A percentile compares a stretch with the other conserved stretches of the same genome.
Conservation (phyloP, 352 stramenopile species). For the Elongisporangium undulatum region DNA sequence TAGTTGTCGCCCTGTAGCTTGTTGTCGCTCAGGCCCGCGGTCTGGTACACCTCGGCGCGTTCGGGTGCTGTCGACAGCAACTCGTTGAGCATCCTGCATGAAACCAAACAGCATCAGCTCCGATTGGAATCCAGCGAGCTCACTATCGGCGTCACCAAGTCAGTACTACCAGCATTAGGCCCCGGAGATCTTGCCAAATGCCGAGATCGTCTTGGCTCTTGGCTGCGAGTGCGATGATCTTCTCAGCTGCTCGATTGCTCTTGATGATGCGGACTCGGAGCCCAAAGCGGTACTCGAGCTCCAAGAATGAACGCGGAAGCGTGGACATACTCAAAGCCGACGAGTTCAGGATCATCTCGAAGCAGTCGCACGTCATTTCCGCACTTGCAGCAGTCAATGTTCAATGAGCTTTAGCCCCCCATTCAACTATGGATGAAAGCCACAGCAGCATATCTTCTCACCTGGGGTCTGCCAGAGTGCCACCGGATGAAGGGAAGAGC, state of each 20-base stretch:
- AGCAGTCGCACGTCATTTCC: background rate
- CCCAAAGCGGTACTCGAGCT: background rate
- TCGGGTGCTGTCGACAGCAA: background rate
- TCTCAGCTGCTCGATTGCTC: background rate
- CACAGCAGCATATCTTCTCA: background rate
- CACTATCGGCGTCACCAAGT: no score
- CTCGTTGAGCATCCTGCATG: background rate
- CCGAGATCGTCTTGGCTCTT: background rate
- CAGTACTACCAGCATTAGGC: background rate
- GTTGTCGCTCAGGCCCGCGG: background rate
- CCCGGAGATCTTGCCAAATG: background rate
- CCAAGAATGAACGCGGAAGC: background rate
- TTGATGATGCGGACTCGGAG: background rate
- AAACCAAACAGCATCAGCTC: no score
- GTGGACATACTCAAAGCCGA: background rate
- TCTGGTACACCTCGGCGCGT: background rate
- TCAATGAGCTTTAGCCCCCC: background rate
- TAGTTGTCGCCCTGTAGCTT: no score
- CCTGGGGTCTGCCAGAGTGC: background rate
- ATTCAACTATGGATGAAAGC: background rate
- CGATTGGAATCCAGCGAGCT: no score
- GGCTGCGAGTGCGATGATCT: background rate
- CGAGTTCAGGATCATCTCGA: background rate
- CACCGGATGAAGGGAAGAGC: background rate
- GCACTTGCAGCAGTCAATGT: background rate